phyloP scores from a whole-genome alignment of 441 rosid species.

The Jatropha podagrica region DNA sequence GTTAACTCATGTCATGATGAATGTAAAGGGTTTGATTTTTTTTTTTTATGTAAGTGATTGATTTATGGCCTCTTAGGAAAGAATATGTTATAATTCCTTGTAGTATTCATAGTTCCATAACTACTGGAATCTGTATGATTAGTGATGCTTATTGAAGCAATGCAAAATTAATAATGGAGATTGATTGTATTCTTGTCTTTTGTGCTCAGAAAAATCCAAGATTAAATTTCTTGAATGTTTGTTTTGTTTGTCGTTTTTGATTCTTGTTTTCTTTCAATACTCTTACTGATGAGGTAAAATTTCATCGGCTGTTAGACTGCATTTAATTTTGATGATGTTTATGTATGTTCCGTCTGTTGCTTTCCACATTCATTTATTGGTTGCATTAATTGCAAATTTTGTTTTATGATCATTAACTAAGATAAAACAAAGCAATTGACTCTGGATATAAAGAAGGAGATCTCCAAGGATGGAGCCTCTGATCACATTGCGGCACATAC shows the following conservation, averaged over 20 bases:
- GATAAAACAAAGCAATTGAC: conserved; percentile 40
- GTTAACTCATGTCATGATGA: conserved; percentile 3
- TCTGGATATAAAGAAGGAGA: conserved; percentile 40
- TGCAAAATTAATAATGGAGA: background rate
- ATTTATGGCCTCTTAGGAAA: background rate
- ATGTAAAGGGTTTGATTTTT: background rate
- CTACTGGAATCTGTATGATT: background rate
- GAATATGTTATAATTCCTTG: background rate
- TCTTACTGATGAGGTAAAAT: background rate
- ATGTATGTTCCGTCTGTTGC: background rate
- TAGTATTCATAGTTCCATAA: background rate
- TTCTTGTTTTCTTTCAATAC: conserved; percentile 10
- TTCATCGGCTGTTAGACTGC: background rate
- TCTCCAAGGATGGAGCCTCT: conserved; percentile 44
- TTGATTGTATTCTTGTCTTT: conserved; percentile 4
- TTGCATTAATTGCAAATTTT: background rate
- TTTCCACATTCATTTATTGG: background rate
- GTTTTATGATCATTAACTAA: conserved; percentile 23
- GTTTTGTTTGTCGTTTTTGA: conserved; percentile 12
- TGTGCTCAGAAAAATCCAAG: conserved; percentile 1
- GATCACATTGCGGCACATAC: conserved; percentile 62
- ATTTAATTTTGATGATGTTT: conserved; percentile 10
- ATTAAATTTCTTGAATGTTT: background rate
- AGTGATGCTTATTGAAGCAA: conserved; percentile 9
- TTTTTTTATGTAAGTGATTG: background rate